These are phyloP conservation scores for Vigna hirtella DNA, from an alignment of 306 rosid genomes.

Conservation along the genomic window DNA sequence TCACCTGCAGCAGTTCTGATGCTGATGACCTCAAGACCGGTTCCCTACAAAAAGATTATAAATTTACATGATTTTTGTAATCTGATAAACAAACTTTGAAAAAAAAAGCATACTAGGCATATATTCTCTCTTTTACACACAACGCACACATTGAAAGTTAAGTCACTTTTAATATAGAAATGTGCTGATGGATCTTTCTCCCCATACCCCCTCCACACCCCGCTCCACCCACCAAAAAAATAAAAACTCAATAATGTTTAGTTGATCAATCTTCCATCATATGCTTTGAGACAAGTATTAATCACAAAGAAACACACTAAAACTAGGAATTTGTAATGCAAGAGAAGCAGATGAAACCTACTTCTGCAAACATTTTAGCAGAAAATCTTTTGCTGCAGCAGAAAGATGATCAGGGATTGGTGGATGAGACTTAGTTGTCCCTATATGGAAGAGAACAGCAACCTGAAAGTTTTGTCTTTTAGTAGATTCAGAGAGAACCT, in stretches of 20 bases:
- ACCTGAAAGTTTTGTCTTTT: conserved; percentile 68
- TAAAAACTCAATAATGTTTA: conserved; percentile 26
- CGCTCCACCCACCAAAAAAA: not conserved
- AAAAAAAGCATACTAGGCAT: not conserved
- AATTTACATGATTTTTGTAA: conserved; percentile 4
- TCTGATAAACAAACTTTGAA: conserved; percentile 31
- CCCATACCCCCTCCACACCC: not conserved
- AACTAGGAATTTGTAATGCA: conserved; percentile 15
- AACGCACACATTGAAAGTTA: not conserved
- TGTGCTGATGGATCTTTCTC: not conserved
- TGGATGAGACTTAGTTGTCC: conserved; percentile 98
- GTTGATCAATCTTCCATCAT: conserved; percentile 20
- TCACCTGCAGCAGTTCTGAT: conserved; percentile 92
- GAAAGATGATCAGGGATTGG: conserved; percentile 98
- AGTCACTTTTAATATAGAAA: conserved; percentile 6
- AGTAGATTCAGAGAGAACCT: conserved; percentile 47
- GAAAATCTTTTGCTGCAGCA: conserved; percentile 85
- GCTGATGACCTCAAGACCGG: conserved; percentile 83
- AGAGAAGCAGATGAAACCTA: conserved; percentile 48
- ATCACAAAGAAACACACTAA: conserved; percentile 13
- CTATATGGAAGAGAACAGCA: conserved; percentile 96
- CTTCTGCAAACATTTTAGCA: conserved; percentile 94
- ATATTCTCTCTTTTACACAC: not conserved
- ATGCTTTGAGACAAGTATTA: conserved; percentile 3
- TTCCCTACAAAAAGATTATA: conserved; percentile 72